Evolutionary conservation across 495 filamentous ascomycete genomes (phyloP), one percentile per base, ranked within the genome.

Genomic region (Corynascus novoguineensis): DNA sequence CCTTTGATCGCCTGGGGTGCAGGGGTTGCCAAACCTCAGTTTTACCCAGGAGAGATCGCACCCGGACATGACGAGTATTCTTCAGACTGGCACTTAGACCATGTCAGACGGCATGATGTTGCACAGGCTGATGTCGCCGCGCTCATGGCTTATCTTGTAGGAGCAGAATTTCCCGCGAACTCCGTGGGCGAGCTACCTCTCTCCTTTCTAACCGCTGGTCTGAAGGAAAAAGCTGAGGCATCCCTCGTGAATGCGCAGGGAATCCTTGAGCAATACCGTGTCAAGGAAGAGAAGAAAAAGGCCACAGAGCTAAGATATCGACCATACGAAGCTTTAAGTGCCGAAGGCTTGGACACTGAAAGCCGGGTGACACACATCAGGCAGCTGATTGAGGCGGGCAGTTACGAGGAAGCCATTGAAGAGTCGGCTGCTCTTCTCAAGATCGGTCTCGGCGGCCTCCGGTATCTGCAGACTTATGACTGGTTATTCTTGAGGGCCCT

Each of bases 401-500:
- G 77, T 15, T 86, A 85, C 53, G 81, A 91, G 42, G 78, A 83
- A 57, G 88, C 91, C 1, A 96, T 97, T 63, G 70, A 78, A 49
- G 78, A 86, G 55, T 89, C 87, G 11, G 82, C 84, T 12, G 82
- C 85, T 7, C 73, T 97, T 12, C 86, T 97, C 54, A 81, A 86
- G 55, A 70, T 85, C 17, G 88, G 86, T 5, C 78, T 97, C 2
- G 83, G 89, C 54, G 95, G 95, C 22, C 77, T 99, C 38, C 82
- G 93, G 38, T 99, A 99, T 66, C 79, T 97, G 28, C 95, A 99
- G 68, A 97, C 90, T 0, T 83, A 82, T 58, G 93, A 99, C 72
- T 99, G 95, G 95, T 78, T 97, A n/a, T 97, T 99, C 74, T 71
- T 99, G 32, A 80, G 95, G 49, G 86, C 86, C n/a, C 80, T 97